Percentiles rank a stretch among this genome's conserved stretches.
Conservation (phyloP, 1,284 basidiomycete genomes). For the Quambalaria eucalypti region DNA sequence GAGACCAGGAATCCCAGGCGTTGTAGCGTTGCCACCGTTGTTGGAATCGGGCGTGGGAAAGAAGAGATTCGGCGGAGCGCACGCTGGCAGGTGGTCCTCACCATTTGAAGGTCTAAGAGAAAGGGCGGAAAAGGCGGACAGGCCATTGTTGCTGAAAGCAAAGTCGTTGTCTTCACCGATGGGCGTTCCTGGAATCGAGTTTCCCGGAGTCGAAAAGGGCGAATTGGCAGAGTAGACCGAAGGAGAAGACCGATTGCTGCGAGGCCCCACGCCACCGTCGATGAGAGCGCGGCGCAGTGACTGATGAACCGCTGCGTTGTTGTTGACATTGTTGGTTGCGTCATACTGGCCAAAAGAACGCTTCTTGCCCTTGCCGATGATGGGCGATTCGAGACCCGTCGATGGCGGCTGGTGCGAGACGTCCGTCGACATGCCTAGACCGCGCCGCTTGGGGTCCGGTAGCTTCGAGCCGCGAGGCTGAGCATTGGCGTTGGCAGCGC, state of each 20-base stretch:
- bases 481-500: conserved; percentile 3
- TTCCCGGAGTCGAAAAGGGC: conserved; percentile 43
- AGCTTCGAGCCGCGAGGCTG: neutral
- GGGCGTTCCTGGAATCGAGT: conserved; percentile 40
- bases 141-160: conserved; percentile 25
- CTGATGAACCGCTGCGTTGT: conserved; percentile 18
- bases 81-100: conserved; percentile 43
- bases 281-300: conserved; percentile 42
- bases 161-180: conserved; percentile 33
- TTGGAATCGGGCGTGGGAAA: conserved; percentile 37
- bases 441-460: too few relatives aligned
- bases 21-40: conserved; percentile 4
- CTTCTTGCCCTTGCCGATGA: conserved; percentile 35
- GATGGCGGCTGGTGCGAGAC: too few relatives aligned
- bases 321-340: conserved; percentile 7
- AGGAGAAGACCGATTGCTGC: conserved; percentile 18
- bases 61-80: conserved; percentile 45
- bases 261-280: conserved; percentile 38
- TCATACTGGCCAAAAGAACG: conserved; percentile 39
- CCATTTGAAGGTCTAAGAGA: conserved; percentile 31
- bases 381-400: neutral
- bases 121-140: conserved; percentile 39
- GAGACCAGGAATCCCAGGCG: conserved; percentile 2
- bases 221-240: conserved; percentile 42
- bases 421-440: too few relatives aligned